phyloP scores from a whole-genome alignment of 768 basidiomycete genomes.

The Pluteus cervinus region DNA sequence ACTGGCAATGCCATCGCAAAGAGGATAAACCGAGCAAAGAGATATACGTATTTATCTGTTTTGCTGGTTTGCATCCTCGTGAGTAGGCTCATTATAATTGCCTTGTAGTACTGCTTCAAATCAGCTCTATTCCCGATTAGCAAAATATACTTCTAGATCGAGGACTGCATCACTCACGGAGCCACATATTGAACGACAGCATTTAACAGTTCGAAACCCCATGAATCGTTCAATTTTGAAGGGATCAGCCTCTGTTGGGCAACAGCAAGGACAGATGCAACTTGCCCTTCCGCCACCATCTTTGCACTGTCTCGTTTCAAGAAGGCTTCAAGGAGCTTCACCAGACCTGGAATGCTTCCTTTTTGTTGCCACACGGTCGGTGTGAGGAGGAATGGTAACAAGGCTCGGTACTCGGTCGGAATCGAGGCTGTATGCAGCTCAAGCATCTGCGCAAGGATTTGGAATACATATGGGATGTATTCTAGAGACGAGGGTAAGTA shows the following conservation, averaged over 20 bases:
- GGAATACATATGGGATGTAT: slow-evolving; percentile 97
- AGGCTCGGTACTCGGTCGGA: slow-evolving; percentile 69
- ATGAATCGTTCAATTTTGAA: slow-evolving; percentile 80
- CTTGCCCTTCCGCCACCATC: slow-evolving; percentile 67
- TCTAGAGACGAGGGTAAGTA: slow-evolving; percentile 39
- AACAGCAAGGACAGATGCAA: slow-evolving; percentile 77
- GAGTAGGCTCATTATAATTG: slow-evolving; percentile 69
- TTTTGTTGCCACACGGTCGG: slow-evolving; percentile 90
- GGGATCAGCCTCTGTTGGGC: slow-evolving; percentile 87
- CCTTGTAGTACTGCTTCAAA: slow-evolving; percentile 70
- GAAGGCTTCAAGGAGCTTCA: slow-evolving; percentile 82
- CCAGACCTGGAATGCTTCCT: slow-evolving; percentile 91
- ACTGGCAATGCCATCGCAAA: slow-evolving; percentile 72
- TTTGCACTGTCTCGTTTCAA: slow-evolving; percentile 60
- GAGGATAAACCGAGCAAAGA: slow-evolving; percentile 74
- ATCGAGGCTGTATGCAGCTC: slow-evolving; percentile 64
- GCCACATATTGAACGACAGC: slow-evolving; percentile 67
- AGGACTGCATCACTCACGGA: slow-evolving; percentile 46
- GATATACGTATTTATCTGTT: slow-evolving; percentile 82
- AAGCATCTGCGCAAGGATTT: slow-evolving; percentile 93
- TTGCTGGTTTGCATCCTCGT: slow-evolving; percentile 85
- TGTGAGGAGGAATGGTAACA: slow-evolving; percentile 79
- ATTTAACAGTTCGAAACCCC: slow-evolving; percentile 88
- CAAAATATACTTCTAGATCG: neutral
- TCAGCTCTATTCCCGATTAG: slow-evolving; percentile 35